Conservation (phyloP, 805 yeast species). For the Peterozyma xylosa region DNA sequence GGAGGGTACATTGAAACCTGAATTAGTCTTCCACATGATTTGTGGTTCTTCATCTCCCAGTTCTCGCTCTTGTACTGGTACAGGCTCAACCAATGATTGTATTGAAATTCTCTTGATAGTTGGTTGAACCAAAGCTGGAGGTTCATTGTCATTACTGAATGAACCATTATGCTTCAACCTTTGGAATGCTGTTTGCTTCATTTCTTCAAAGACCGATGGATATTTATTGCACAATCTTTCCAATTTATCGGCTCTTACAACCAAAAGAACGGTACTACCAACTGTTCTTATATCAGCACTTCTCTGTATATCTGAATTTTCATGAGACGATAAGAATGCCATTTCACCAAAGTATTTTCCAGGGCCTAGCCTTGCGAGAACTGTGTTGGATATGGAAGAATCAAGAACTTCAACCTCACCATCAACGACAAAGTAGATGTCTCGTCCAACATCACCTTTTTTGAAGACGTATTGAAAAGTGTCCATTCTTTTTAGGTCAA, state of each 20-base stretch:
- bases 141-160: conserved; percentile 5
- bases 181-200: conserved; percentile 51
- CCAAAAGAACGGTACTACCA: conserved; percentile 50
- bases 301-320: conserved; percentile 23
- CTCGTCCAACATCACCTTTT: conserved; percentile 54
- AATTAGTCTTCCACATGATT: background rate
- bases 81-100: conserved; percentile 8
- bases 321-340: conserved; percentile 48
- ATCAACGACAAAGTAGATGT: conserved; percentile 56
- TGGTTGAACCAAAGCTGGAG: conserved; percentile 1
- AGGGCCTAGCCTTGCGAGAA: conserved; percentile 49
- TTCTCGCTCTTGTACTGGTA: background rate
- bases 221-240: conserved; percentile 47
- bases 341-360: conserved; percentile 75
- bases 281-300: conserved; percentile 63
- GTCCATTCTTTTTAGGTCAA: conserved; percentile 43
- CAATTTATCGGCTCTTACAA: conserved; percentile 48
- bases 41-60: background rate
- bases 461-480: conserved; percentile 55
- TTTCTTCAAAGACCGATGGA: conserved; percentile 52
- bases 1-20: no score
- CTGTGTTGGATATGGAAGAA: conserved; percentile 27
- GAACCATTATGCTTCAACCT: conserved; percentile 28
- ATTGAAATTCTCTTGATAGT: conserved; percentile 3
- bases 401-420: conserved; percentile 69